Percentiles rank a stretch among this genome's conserved stretches.
These are phyloP conservation scores for Flaveria brownii DNA, from an alignment of 129 eudicot species.

Conservation along the genomic window DNA sequence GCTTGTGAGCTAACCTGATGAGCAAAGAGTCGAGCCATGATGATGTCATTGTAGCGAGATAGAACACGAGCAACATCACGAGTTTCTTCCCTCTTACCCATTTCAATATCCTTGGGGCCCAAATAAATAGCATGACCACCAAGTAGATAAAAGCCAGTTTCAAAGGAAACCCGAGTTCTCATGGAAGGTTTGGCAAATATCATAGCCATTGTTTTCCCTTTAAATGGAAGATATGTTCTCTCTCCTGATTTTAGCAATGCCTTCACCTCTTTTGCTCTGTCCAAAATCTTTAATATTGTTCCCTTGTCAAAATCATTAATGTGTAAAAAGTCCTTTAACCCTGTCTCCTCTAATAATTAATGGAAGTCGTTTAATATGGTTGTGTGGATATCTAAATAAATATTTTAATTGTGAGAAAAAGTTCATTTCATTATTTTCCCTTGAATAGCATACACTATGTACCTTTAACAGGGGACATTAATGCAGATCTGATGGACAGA, in stretches of 20 bases:
- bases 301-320: slow-evolving; percentile 75
- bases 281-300: slow-evolving; percentile 75
- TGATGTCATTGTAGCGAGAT: slow-evolving; percentile 89
- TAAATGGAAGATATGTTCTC: slow-evolving; percentile 79
- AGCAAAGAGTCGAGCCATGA: slow-evolving; percentile 98
- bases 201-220: slow-evolving; percentile 97
- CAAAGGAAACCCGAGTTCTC: slow-evolving; percentile 97
- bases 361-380: neutral
- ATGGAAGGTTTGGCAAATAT: slow-evolving; percentile 98
- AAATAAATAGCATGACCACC: slow-evolving; percentile 96
- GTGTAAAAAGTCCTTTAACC: slow-evolving; percentile 75
- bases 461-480: slow-evolving; percentile 39
- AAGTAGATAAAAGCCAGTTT: slow-evolving; percentile 83
- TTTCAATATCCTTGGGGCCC: slow-evolving; percentile 96
- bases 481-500: slow-evolving; percentile 28
- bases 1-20: slow-evolving; percentile 86
- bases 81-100: slow-evolving; percentile 99
- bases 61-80: slow-evolving; percentile 96
- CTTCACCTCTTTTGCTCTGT: slow-evolving; percentile 83
- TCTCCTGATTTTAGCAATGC: slow-evolving; percentile 85
- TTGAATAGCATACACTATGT: slow-evolving; percentile 13
- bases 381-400: neutral
- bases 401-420: neutral
- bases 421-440: neutral
- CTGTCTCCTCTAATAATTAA: slow-evolving; percentile 53